Conservation (phyloP, 2,329 filamentous ascomycete species). For the Ceratocystis cacaofunesta region DNA sequence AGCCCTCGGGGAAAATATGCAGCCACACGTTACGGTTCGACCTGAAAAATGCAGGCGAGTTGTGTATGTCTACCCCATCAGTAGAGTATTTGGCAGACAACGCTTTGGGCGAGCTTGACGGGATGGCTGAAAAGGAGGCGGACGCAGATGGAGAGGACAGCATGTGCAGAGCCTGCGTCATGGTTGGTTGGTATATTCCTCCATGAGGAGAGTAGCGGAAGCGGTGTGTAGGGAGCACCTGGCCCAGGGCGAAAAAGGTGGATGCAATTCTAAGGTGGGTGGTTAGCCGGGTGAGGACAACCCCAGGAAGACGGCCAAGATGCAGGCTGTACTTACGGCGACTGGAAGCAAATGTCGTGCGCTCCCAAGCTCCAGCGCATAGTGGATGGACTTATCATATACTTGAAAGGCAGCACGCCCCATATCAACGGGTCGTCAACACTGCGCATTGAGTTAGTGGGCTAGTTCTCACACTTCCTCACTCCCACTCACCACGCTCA, state of each 20-base stretch:
- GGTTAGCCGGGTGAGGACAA: not conserved
- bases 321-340: conserved; percentile 41
- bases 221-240: conserved; percentile 82
- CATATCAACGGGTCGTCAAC: conserved; percentile 90
- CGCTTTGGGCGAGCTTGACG: conserved; percentile 34
- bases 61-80: conserved; percentile 48
- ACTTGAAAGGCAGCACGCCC: conserved; percentile 68
- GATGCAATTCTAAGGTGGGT: conserved; percentile 40
- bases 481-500: not conserved
- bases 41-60: conserved; percentile 56
- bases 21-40: conserved; percentile 67
- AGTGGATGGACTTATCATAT: conserved; percentile 57
- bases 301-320: not conserved
- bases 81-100: conserved; percentile 44
- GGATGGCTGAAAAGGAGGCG: conserved; percentile 16
- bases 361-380: conserved; percentile 81
- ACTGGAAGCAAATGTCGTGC: conserved; percentile 89
- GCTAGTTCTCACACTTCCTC: not conserved
- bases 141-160: conserved; percentile 38
- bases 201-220: conserved; percentile 61
- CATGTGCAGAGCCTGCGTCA: conserved; percentile 71
- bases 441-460: conserved; percentile 31
- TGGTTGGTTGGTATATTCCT: conserved; percentile 78
- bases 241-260: conserved; percentile 75
- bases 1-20: conserved; percentile 91